phyloP scores from a whole-genome alignment of 768 basidiomycete species.

The Pleurotus pulmonarius region DNA sequence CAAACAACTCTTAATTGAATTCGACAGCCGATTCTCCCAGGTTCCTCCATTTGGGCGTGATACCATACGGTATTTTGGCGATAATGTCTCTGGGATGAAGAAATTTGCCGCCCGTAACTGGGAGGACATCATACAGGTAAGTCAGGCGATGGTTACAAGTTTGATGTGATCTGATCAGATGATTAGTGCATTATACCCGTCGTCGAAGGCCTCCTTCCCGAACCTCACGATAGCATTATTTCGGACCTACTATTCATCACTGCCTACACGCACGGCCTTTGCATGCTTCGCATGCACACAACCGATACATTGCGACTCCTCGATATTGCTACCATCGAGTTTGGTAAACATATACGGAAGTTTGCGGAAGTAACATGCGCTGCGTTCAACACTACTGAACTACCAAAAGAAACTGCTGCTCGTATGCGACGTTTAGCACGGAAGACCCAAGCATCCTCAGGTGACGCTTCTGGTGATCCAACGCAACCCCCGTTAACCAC shows the following conservation, averaged over 20 bases:
- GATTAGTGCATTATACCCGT: constrained; percentile 4
- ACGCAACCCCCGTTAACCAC: not conserved
- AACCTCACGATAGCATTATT: constrained; percentile 13
- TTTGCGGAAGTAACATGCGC: constrained; percentile 14
- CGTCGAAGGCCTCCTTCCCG: constrained; percentile 26
- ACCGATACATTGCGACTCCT: constrained; percentile 9
- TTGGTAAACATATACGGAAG: constrained; percentile 9
- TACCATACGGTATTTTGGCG: constrained; percentile 19
- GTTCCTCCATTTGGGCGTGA: constrained; percentile 13
- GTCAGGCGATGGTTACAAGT: not conserved
- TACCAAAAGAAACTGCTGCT: constrained; percentile 16
- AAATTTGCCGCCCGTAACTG: constrained; percentile 22
- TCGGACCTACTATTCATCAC: constrained; percentile 17
- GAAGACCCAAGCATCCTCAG: not conserved
- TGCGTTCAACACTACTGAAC: constrained; percentile 16
- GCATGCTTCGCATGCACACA: constrained; percentile 19
- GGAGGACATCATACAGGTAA: constrained; percentile 27
- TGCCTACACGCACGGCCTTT: constrained; percentile 2
- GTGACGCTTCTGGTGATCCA: not conserved
- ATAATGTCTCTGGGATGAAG: constrained; percentile 17
- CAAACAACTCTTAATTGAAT: not conserved
- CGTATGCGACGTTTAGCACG: not conserved
- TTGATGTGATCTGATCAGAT: not conserved
- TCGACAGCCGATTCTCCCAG: constrained; percentile 8
- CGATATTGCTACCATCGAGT: constrained; percentile 9